Evolutionary conservation across 1,284 basidiomycete genomes (phyloP), one percentile per base, ranked within the genome.

Genomic region (Austroboletus niveus): DNA sequence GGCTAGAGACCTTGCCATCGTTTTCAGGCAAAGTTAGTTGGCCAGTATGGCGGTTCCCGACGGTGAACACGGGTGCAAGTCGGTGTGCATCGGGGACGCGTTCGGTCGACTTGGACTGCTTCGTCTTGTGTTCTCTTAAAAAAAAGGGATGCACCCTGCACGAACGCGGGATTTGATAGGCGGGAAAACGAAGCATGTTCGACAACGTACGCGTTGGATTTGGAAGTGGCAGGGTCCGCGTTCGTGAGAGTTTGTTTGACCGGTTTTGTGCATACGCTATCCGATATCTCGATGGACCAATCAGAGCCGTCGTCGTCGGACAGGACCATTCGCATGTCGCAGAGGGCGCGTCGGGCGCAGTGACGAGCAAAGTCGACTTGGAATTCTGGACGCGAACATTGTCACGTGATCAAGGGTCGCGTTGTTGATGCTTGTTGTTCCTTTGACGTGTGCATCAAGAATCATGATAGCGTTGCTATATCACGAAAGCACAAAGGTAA

Each of bases 251-350:
- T 60, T 65, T 63, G 60, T 68, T 68, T 61, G 50, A 57, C 45
- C 3, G 31, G 24, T 51, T 63, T 55, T 57, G 59, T 39, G 29
- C 41, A 45, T 5, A 17, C 31, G 34, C 52, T 64, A 14, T 69
- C 69, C 34, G 66, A 22, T 31, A 68, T 69, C 53, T 70, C 68
- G 35, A 69, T 56, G 17, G 65, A 67, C 57, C 62, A 68, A 38
- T 70, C 66, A 24, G 63, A 49, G 15, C 54, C 56, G 22, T 57
- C 54, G 32, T 59, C 53, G 51, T 67, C 56, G 20, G 44, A 42
- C 30, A 44, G 24, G 9, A 50, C 20, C 7, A 47, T 29, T 45
- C 48, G 58, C 65, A 63, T 66, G 47, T 4, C 29, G 49, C 48
- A 45, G 39, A 47, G 32, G 48, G 50, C 48, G 41, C 54, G 51